Conservation (phyloP, 768 basidiomycete species). For the Hypsizygus marmoreus region DNA sequence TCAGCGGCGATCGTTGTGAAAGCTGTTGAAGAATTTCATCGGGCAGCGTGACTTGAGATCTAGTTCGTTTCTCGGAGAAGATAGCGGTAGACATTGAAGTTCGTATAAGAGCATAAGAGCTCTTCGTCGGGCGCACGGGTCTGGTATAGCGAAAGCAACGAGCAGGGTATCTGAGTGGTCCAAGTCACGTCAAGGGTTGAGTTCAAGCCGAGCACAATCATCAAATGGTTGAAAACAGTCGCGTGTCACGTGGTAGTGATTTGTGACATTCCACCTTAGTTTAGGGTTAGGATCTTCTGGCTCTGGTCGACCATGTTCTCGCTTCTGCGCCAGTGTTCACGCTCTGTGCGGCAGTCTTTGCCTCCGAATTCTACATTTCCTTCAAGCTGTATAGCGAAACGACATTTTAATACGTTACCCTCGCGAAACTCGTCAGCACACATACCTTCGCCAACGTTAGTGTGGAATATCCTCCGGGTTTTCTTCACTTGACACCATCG, state of each 20-base stretch:
- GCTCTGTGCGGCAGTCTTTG: slow-evolving; percentile 4
- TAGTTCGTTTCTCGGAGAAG: slow-evolving; percentile 41
- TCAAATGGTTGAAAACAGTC: slow-evolving; percentile 29
- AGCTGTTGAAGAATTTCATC: slow-evolving; percentile 45
- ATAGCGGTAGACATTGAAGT: slow-evolving; percentile 26
- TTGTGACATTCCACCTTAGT: slow-evolving; percentile 6
- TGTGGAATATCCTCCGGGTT: slow-evolving; percentile 3
- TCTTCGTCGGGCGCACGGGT: neutral
- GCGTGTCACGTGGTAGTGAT: slow-evolving; percentile 28
- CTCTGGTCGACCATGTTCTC: slow-evolving; percentile 15
- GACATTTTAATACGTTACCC: neutral
- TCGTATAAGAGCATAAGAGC: slow-evolving; percentile 2
- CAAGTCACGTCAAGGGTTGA: slow-evolving; percentile 15
- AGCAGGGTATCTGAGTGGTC: neutral
- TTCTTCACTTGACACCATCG: slow-evolving; percentile 25
- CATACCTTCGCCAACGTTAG: slow-evolving; percentile 16
- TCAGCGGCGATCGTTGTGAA: slow-evolving; percentile 52
- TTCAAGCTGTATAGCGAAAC: neutral
- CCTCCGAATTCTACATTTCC: neutral
- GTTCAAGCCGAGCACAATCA: neutral
- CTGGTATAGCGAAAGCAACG: neutral
- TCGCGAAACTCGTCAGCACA: slow-evolving; percentile 8
- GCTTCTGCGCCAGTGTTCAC: neutral
- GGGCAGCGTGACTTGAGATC: slow-evolving; percentile 53
- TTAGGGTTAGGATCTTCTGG: slow-evolving; percentile 9